Conservation (phyloP, 768 basidiomycete genomes). For the Nidularia pulvinata region DNA sequence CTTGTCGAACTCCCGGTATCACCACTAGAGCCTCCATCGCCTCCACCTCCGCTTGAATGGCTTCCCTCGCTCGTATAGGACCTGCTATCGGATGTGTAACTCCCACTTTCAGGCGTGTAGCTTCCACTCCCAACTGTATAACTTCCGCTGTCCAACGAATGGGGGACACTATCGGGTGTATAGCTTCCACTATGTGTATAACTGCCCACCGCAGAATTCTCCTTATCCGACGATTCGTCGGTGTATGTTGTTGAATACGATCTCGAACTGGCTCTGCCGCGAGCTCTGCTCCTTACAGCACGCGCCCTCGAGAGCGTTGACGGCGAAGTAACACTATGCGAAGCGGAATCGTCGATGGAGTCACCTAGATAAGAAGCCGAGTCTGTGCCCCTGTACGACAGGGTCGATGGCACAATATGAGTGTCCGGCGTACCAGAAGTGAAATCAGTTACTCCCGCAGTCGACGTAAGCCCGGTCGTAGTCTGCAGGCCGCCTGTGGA, state of each 20-base stretch:
- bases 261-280: constrained; percentile 36
- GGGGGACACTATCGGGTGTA: constrained; percentile 8
- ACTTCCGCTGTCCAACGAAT: constrained; percentile 7
- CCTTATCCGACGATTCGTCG: constrained; percentile 57
- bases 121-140: constrained; percentile 14
- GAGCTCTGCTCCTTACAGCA: constrained; percentile 51
- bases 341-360: constrained; percentile 37
- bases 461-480: constrained; percentile 20
- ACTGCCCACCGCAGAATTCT: constrained; percentile 33
- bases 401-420: constrained; percentile 44
- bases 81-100: constrained; percentile 21
- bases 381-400: constrained; percentile 49
- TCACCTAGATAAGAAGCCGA: constrained; percentile 59
- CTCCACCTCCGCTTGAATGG: constrained; percentile 5
- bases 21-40: constrained; percentile 6
- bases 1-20: constrained; percentile 10
- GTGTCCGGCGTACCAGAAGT: constrained; percentile 36
- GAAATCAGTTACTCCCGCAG: constrained; percentile 22
- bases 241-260: constrained; percentile 39
- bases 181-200: constrained; percentile 7
- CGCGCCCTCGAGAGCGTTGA: constrained; percentile 57
- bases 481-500: constrained; percentile 19
- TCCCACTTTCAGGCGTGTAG: constrained; percentile 23
- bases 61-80: constrained; percentile 18
- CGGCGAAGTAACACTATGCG: constrained; percentile 43